These are phyloP conservation scores for Elasticomyces elasticus DNA, from an alignment of 495 filamentous ascomycete species.

Conservation along the genomic window DNA sequence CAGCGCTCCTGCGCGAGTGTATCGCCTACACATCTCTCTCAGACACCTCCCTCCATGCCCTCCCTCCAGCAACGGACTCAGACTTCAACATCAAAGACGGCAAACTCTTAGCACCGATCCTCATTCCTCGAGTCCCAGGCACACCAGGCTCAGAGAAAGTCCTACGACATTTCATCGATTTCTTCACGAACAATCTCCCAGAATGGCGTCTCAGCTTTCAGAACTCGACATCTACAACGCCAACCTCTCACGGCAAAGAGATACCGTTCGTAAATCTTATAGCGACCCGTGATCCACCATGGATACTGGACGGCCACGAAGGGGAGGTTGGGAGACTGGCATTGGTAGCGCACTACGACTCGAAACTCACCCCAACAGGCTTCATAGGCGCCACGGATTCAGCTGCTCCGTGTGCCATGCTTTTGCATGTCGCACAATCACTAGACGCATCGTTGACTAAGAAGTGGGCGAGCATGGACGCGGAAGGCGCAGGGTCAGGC, in stretches of 20 bases:
- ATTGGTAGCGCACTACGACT: constrained; percentile 91
- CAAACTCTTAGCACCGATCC: constrained; percentile 72
- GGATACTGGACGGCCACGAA: constrained; percentile 39
- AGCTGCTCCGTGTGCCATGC: constrained; percentile 83
- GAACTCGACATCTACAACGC: constrained; percentile 76
- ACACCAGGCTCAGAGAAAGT: constrained; percentile 65
- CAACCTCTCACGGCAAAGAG: constrained; percentile 53
- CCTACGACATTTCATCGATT: constrained; percentile 72
- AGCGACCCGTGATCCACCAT: constrained; percentile 81
- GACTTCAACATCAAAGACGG: constrained; percentile 77
- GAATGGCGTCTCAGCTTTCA: constrained; percentile 72
- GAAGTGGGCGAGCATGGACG: constrained; percentile 68
- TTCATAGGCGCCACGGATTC: constrained; percentile 94
- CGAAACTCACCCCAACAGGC: constrained; percentile 65
- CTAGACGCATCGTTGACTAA: constrained; percentile 67
- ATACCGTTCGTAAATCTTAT: constrained; percentile 83
- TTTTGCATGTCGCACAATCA: constrained; percentile 73
- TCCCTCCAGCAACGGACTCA: constrained; percentile 52
- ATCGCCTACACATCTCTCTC: constrained; percentile 64
- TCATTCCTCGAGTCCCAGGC: constrained; percentile 82
- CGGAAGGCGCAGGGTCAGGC: constrained; percentile 37
- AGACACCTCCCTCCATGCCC: constrained; percentile 52
- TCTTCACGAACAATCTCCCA: constrained; percentile 63
- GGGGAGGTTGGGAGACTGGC: constrained; percentile 75
- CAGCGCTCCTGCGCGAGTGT: constrained; percentile 32